Percentiles rank a stretch among this genome's conserved stretches.
phyloP scores from a whole-genome alignment of 1,139 yeast species.

The Yamadazyma dushanensis region DNA sequence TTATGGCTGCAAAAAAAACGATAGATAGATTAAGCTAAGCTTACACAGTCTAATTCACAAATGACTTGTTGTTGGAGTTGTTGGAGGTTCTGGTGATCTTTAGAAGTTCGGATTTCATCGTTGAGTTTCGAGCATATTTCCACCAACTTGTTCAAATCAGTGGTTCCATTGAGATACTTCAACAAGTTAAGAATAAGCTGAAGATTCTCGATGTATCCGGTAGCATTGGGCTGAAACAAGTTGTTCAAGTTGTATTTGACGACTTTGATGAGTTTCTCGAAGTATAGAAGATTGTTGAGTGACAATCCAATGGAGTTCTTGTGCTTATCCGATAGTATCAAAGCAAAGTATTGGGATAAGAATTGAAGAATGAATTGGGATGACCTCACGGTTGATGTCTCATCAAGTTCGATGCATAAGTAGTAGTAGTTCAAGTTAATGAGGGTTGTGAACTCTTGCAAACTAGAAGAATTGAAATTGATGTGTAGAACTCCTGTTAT shows the following conservation, averaged over 20 bases:
- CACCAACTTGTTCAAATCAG: slow-evolving; percentile 6
- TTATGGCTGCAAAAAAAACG: neutral
- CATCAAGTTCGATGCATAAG: slow-evolving; percentile 42
- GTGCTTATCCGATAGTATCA: slow-evolving; percentile 24
- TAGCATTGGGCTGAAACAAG: slow-evolving; percentile 3
- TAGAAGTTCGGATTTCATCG: slow-evolving; percentile 5
- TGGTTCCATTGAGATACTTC: slow-evolving; percentile 14
- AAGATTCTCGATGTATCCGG: slow-evolving; percentile 31
- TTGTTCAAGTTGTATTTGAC: slow-evolving; percentile 30
- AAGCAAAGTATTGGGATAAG: slow-evolving; percentile 40
- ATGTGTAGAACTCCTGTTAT: slow-evolving; percentile 29
- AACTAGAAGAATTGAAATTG: slow-evolving; percentile 15
- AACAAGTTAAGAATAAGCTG: slow-evolving; percentile 30
- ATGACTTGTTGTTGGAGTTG: neutral
- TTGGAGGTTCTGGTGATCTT: neutral
- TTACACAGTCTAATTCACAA: slow-evolving; percentile 1
- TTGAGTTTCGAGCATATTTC: slow-evolving; percentile 6
- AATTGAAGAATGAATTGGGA: slow-evolving; percentile 45
- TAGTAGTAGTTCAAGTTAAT: slow-evolving; percentile 41
- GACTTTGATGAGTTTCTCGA: slow-evolving; percentile 36
- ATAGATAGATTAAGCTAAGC: neutral
- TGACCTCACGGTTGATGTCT: slow-evolving; percentile 36
- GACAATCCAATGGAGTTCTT: slow-evolving; percentile 15
- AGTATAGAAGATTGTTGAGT: slow-evolving; percentile 30
- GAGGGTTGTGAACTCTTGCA: slow-evolving; percentile 34